These are phyloP conservation scores for Aspergillus puulaauensis DNA, from an alignment of 2,329 filamentous ascomycete species.

Conservation along the genomic window DNA sequence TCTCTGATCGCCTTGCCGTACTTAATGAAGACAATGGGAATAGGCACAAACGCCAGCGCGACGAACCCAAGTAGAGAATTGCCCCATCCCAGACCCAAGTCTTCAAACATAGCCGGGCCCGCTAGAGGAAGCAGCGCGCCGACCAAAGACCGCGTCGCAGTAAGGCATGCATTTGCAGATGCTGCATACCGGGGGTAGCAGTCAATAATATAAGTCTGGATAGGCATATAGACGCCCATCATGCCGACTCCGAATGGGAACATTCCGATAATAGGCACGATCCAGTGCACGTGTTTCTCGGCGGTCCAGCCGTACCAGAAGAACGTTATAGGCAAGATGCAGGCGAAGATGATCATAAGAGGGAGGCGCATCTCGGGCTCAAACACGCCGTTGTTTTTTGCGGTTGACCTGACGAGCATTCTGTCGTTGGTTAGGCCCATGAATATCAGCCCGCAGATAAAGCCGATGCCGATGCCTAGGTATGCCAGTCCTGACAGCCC, in stretches of 20 bases:
- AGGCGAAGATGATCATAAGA: slow-evolving; percentile 55
- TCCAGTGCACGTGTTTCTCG: slow-evolving; percentile 55
- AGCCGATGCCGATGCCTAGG: slow-evolving; percentile 50
- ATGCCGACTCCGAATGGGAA: slow-evolving; percentile 57
- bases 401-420: slow-evolving; percentile 29
- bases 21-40: slow-evolving; percentile 18
- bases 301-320: slow-evolving; percentile 62
- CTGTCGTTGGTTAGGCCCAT: slow-evolving; percentile 37
- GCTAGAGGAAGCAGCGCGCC: slow-evolving; percentile 62
- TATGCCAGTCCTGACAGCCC: slow-evolving; percentile 50
- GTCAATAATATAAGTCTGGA: slow-evolving; percentile 64
- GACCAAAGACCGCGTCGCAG: slow-evolving; percentile 54
- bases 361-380: slow-evolving; percentile 53
- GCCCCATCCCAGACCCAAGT: slow-evolving; percentile 50
- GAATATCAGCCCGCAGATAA: slow-evolving; percentile 34
- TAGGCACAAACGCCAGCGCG: slow-evolving; percentile 49
- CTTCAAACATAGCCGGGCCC: slow-evolving; percentile 50
- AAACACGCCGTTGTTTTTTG: slow-evolving; percentile 38
- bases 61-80: slow-evolving; percentile 57
- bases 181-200: slow-evolving; percentile 50
- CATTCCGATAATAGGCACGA: slow-evolving; percentile 61
- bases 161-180: slow-evolving; percentile 53
- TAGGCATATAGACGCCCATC: slow-evolving; percentile 56
- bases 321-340: slow-evolving; percentile 56
- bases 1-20: slow-evolving; percentile 12